phyloP scores from a whole-genome alignment of 2,329 filamentous ascomycete species.

The Fusarium nurragi region DNA sequence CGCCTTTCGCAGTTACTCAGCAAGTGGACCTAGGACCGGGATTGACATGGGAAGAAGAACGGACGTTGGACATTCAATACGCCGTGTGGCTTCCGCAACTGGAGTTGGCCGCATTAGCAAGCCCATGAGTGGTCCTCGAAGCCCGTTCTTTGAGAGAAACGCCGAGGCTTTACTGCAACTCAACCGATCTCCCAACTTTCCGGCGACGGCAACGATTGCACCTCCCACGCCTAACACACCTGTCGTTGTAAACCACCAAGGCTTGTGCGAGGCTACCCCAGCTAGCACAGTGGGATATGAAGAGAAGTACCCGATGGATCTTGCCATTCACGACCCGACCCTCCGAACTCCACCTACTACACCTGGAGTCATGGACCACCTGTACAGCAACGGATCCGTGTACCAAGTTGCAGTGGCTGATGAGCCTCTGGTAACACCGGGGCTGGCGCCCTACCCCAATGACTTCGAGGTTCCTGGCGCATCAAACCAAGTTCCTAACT shows the following conservation, averaged over 20 bases:
- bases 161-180: constrained; percentile 57
- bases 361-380: constrained; percentile 57
- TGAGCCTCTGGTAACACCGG: constrained; percentile 60
- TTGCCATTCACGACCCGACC: constrained; percentile 53
- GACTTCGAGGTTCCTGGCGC: constrained; percentile 58
- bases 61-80: constrained; percentile 60
- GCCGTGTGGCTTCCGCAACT: constrained; percentile 63
- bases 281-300: constrained; percentile 48
- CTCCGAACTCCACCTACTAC: constrained; percentile 65
- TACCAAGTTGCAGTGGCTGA: constrained; percentile 55
- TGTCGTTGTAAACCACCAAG: constrained; percentile 51
- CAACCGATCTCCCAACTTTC: constrained; percentile 54
- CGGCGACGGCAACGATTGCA: constrained; percentile 54
- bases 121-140: constrained; percentile 46
- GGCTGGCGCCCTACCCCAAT: constrained; percentile 55
- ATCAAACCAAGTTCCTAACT: constrained; percentile 55
- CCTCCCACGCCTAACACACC: constrained; percentile 63
- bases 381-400: constrained; percentile 53
- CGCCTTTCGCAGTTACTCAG: constrained; percentile 57
- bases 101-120: constrained; percentile 53
- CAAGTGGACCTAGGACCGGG: constrained; percentile 56
- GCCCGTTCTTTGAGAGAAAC: constrained; percentile 56
- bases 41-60: constrained; percentile 57
- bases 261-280: constrained; percentile 52
- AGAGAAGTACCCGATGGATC: constrained; percentile 45